Base-by-base conservation (phyloP, 108 stramenopile genomes). In the Chaetoceros muelleri region DNA sequence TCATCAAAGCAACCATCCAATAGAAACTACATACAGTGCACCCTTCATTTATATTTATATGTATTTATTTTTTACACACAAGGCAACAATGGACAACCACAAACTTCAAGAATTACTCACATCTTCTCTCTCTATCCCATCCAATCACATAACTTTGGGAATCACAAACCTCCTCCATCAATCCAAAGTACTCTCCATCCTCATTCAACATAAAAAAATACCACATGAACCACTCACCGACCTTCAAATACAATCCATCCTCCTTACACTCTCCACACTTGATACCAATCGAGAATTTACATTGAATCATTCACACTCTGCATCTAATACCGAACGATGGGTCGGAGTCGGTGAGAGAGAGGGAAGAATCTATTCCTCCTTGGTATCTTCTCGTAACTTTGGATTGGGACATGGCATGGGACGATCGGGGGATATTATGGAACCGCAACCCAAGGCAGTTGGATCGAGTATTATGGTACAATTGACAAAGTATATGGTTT, bases 341-440 rank as follows among this genome's bases (percentile, higher is more conserved):
- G 79, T 81, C 28, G 99, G 99, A n/a, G 96, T 92, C 24, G 99
- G 99, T 10, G 99, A 99, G 65, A 82, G 99, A n/a, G 99, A 99
- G 64, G 97, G 95, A 25, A 73, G 99, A 2, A 78, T 99, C 16
- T 95, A 84, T 60, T 90, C 88, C n/a, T 45, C 78, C 19, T 64
- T 98, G 24, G 97, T 99, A 2, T 61, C 74, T 3, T 67, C 78
- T 18, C 71, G 97, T 2, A 93, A 97, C 63, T 96, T 68, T 68
- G 93, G 95, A 24, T 65, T 98, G 8, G 79, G 82, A 18, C 99
- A 99, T 71, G 99, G 99, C 1, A 91, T 99, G 30, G 99, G 99
- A 17, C 81, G 99, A 8, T 86, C 84, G 27, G 99, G 99, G 1
- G 98, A 99, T 68, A 79, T 99, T 2, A 91, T 86, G 27, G 97